Evolutionary conservation across 2,329 filamentous ascomycete genomes (phyloP).

Genomic region (Fusarium floridanum): DNA sequence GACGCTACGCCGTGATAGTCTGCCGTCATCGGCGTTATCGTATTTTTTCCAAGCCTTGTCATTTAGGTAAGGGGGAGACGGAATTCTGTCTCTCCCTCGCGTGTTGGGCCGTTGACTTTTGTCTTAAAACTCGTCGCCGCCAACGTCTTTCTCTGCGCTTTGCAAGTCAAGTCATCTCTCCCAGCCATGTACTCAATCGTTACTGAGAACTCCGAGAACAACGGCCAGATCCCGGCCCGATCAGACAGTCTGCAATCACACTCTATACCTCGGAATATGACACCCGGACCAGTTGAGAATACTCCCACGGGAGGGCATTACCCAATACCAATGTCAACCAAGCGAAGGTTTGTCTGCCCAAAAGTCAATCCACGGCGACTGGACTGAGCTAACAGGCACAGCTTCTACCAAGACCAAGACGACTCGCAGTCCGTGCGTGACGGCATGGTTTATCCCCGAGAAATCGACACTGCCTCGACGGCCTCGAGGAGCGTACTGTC

Average conservation of each 20-base stretch:
- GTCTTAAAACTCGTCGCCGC: slow-evolving; percentile 1
- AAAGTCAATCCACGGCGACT: background rate
- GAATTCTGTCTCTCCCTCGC: background rate
- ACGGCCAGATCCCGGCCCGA: slow-evolving; percentile 2
- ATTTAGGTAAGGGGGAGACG: background rate
- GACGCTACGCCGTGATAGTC: background rate
- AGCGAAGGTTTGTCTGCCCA: slow-evolving; percentile 10
- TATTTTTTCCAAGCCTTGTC: too few relatives aligned
- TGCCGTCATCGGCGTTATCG: background rate
- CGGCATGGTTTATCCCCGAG: background rate
- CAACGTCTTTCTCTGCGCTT: background rate
- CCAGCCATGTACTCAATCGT: background rate
- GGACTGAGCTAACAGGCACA: slow-evolving; percentile 7
- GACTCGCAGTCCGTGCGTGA: slow-evolving; percentile 1
- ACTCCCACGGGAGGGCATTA: background rate
- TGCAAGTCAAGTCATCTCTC: background rate
- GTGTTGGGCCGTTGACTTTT: background rate
- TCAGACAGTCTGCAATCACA: slow-evolving; percentile 6
- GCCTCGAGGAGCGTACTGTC: slow-evolving; percentile 32
- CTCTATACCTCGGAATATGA: background rate
- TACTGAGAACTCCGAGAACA: background rate
- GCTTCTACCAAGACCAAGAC: slow-evolving; percentile 12
- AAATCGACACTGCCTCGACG: slow-evolving; percentile 18
- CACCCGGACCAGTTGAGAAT: background rate
- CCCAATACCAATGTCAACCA: background rate